These are phyloP conservation scores for Nigrospora oryzae DNA, from an alignment of 2,329 filamentous ascomycete species.

Conservation along the genomic window DNA sequence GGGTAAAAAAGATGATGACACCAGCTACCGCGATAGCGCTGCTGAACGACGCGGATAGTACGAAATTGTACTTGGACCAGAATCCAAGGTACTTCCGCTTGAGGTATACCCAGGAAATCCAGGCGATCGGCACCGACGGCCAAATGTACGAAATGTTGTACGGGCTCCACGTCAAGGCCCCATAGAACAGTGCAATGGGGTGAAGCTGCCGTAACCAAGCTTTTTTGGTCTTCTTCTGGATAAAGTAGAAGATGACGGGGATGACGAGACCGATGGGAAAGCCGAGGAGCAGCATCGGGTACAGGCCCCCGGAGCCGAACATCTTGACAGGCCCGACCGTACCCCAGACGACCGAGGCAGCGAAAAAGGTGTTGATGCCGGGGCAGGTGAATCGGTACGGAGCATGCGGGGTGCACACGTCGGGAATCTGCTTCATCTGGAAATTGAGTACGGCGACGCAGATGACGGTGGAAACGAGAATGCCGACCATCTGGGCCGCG, in stretches of 20 bases:
- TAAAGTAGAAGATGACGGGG: constrained; percentile 32
- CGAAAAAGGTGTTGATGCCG: constrained; percentile 47
- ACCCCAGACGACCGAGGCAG: constrained; percentile 35
- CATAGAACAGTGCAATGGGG: constrained; percentile 35
- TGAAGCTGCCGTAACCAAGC: constrained; percentile 33
- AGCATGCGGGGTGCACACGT: constrained; percentile 39
- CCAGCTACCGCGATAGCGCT: constrained; percentile 14
- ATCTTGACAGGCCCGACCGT: constrained; percentile 28
- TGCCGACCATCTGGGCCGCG: constrained; percentile 49
- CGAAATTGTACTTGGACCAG: constrained; percentile 20
- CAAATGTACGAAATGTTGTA: constrained; percentile 39
- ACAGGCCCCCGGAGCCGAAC: constrained; percentile 25
- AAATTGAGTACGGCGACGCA: constrained; percentile 24
- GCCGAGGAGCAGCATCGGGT: constrained; percentile 21
- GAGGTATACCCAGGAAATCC: constrained; percentile 32
- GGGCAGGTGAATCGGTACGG: constrained; percentile 42
- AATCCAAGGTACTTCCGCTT: constrained; percentile 14
- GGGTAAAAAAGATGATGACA: constrained; percentile 17
- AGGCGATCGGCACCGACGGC: constrained; percentile 8
- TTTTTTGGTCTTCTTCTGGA: constrained; percentile 29
- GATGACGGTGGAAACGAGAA: constrained; percentile 26
- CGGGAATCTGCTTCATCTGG: constrained; percentile 38
- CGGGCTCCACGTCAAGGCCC: constrained; percentile 11
- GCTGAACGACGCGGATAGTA: constrained; percentile 16
- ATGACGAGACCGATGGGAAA: constrained; percentile 25